Evolutionary conservation across 2,329 filamentous ascomycete genomes (phyloP).

Genomic region (Monosporascus cannonballus): DNA sequence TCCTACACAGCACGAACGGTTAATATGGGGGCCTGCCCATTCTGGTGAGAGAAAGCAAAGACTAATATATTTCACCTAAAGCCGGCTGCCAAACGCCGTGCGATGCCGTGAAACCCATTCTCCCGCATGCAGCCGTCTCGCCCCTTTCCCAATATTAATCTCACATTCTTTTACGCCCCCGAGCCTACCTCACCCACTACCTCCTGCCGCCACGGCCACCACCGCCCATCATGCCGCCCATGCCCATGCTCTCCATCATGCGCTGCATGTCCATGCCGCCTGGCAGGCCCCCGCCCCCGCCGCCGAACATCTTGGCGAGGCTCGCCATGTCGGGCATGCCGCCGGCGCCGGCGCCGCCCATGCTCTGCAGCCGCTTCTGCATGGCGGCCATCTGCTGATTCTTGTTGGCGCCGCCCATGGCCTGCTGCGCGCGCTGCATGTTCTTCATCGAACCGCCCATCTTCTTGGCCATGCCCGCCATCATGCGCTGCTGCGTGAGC

Average conservation of each 20-base stretch:
- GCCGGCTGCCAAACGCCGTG: conserved; percentile 15
- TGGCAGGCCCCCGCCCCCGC: conserved; percentile 64
- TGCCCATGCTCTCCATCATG: conserved; percentile 70
- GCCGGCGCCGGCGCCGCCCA: conserved; percentile 68
- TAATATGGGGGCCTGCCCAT: no score
- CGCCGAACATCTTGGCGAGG: conserved; percentile 88
- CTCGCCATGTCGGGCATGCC: conserved; percentile 76
- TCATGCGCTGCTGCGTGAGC: conserved; percentile 96
- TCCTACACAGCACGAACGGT: no score
- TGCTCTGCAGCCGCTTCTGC: conserved; percentile 90
- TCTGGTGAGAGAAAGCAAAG: no score
- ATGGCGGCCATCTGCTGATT: conserved; percentile 91
- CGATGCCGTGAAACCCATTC: conserved; percentile 13
- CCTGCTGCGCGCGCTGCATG: conserved; percentile 87
- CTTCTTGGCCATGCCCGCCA: conserved; percentile 98
- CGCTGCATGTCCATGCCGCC: conserved; percentile 71
- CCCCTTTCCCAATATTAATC: not conserved
- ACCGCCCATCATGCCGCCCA: conserved; percentile 49
- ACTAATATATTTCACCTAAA: not conserved
- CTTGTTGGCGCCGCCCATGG: conserved; percentile 86
- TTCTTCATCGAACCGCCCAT: conserved; percentile 98
- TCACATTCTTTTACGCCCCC: not conserved
- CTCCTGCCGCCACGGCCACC: conserved; percentile 26
- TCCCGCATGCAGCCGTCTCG: no score
- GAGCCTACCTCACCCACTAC: conserved; percentile 6